Conservation (phyloP, 352 stramenopile genomes). For the Phytopythium chamaehyphon region DNA sequence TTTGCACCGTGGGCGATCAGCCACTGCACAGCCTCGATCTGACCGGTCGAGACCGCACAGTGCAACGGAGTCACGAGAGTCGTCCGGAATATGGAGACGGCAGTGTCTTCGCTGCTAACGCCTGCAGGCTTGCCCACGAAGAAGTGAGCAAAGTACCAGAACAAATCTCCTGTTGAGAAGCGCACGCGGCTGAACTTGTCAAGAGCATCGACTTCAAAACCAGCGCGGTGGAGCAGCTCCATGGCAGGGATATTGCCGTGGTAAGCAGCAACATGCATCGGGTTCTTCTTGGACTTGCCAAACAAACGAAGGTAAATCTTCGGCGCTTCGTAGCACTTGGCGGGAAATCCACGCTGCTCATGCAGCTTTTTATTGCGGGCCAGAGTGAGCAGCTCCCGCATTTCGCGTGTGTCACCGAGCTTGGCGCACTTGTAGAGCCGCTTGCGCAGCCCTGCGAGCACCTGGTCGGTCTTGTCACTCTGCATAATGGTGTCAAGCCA, state of each 20-base stretch:
- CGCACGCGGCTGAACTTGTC: constrained; percentile 81
- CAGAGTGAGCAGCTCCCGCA: constrained; percentile 58
- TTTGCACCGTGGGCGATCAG: constrained; percentile 59
- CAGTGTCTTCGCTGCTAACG: constrained; percentile 47
- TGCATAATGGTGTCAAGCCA: constrained; percentile 49
- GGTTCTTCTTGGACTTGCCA: constrained; percentile 70
- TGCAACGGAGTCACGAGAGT: constrained; percentile 81
- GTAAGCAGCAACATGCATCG: constrained; percentile 70
- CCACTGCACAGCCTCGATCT: constrained; percentile 67
- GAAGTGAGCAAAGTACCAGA: constrained; percentile 75
- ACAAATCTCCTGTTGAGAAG: constrained; percentile 77
- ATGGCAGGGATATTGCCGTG: constrained; percentile 69
- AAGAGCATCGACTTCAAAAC: constrained; percentile 58
- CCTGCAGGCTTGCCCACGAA: constrained; percentile 52
- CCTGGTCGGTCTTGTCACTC: constrained; percentile 35
- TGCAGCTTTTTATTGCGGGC: constrained; percentile 37
- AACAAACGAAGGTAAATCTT: constrained; percentile 57
- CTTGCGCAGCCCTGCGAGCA: constrained; percentile 56
- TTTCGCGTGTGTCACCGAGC: constrained; percentile 53
- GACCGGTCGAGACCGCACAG: constrained; percentile 67
- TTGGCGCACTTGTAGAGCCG: constrained; percentile 71
- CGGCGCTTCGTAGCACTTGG: constrained; percentile 40
- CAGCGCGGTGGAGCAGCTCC: constrained; percentile 43
- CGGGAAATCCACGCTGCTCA: constrained; percentile 47
- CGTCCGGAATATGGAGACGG: constrained; percentile 75